A percentile compares a stretch with the other conserved stretches of the same genome.
Conservation (phyloP, 2,329 filamentous ascomycete species). For the Esteya vermicola region DNA sequence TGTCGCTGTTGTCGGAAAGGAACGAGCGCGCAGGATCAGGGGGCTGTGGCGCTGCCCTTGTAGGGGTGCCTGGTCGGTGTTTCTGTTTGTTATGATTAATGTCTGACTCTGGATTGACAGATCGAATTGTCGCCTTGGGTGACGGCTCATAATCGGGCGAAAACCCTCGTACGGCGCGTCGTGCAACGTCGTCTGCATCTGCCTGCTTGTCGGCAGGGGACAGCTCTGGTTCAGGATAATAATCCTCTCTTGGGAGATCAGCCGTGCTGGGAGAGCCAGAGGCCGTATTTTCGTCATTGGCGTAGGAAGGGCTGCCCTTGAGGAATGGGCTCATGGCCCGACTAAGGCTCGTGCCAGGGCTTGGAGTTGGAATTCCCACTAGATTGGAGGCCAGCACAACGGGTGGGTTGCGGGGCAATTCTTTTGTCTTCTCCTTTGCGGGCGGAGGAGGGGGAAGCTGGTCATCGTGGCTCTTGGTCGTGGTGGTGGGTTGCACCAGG, state of each 20-base stretch:
- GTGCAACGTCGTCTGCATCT: constrained; percentile 14
- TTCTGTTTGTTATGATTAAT: constrained; percentile 8
- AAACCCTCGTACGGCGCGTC: constrained; percentile 41
- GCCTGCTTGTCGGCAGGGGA: constrained; percentile 6
- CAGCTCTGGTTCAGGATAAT: not conserved
- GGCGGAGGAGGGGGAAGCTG: constrained; percentile 17
- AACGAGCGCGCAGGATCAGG: constrained; percentile 30
- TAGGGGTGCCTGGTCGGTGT: constrained; percentile 20
- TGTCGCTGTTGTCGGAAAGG: constrained; percentile 37
- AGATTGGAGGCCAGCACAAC: too few relatives aligned
- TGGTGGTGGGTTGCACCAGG: too few relatives aligned
- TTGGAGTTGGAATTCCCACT: constrained; percentile 27
- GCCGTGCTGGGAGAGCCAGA: not conserved
- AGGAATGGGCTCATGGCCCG: constrained; percentile 82
- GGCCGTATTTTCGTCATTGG: too few relatives aligned
- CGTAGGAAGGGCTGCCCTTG: constrained; percentile 17
- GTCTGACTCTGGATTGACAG: constrained; percentile 34
- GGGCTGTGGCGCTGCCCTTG: constrained; percentile 14
- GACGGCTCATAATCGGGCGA: constrained; percentile 64
- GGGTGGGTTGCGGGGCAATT: too few relatives aligned
- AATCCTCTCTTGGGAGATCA: not conserved
- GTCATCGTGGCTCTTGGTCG: not conserved
- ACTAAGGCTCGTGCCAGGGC: constrained; percentile 66
- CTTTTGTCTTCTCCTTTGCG: constrained; percentile 16
- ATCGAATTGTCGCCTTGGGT: constrained; percentile 54